phyloP scores from a whole-genome alignment of 495 filamentous ascomycete genomes.

The Neurospora sp. region DNA sequence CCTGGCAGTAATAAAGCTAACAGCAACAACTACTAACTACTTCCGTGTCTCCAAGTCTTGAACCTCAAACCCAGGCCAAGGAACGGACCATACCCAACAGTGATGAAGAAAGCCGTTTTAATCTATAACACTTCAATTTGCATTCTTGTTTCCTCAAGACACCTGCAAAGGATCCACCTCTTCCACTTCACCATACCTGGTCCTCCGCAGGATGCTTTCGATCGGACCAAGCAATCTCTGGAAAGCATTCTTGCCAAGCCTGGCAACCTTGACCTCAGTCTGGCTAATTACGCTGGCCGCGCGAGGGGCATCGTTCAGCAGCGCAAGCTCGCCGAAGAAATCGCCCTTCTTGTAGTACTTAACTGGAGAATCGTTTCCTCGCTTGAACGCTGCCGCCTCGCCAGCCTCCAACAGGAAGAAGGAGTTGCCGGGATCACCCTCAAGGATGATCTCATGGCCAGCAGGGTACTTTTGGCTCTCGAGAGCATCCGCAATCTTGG shows the following conservation, averaged over 20 bases:
- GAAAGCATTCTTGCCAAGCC: constrained; percentile 86
- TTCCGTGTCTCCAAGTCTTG: neutral
- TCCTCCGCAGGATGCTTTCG: constrained; percentile 87
- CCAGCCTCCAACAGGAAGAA: constrained; percentile 90
- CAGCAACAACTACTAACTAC: neutral
- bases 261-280: constrained; percentile 89
- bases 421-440: constrained; percentile 84
- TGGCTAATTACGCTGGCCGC: constrained; percentile 80
- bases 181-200: constrained; percentile 44
- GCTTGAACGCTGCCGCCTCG: constrained; percentile 77
- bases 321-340: constrained; percentile 91
- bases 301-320: constrained; percentile 86
- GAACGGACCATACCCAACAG: neutral
- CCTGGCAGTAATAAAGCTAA: neutral
- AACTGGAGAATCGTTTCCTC: constrained; percentile 50
- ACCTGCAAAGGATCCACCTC: constrained; percentile 41
- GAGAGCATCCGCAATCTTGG: constrained; percentile 93
- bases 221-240: constrained; percentile 88
- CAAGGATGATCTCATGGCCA: constrained; percentile 74
- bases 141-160: constrained; percentile 1
- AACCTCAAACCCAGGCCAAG: constrained; percentile 3
- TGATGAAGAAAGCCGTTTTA: neutral
- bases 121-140: neutral
- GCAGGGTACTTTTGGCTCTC: constrained; percentile 78
- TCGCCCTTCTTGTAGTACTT: constrained; percentile 82